These are phyloP conservation scores for Rubus parviflorus DNA, from an alignment of 306 rosid species.

Conservation along the genomic window DNA sequence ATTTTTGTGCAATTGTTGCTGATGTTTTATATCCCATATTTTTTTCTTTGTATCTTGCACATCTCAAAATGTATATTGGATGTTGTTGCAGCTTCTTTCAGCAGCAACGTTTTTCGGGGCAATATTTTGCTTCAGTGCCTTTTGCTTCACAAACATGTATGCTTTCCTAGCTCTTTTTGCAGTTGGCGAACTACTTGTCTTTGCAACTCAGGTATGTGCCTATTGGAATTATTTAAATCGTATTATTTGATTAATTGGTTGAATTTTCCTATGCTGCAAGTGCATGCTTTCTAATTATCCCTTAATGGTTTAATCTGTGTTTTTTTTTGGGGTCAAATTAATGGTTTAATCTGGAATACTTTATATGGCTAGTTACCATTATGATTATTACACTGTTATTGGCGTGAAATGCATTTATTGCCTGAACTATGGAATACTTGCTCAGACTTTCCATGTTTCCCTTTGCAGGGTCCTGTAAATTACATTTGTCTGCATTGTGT, in stretches of 20 bases:
- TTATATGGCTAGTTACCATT: background rate
- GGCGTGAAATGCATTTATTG: background rate
- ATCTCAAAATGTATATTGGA: background rate
- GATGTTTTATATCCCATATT: background rate
- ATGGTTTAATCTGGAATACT: background rate
- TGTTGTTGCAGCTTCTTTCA: constrained; percentile 68
- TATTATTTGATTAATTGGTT: constrained; percentile 17
- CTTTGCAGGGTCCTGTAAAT: constrained; percentile 80
- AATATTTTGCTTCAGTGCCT: constrained; percentile 61
- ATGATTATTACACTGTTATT: background rate
- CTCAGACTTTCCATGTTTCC: constrained; percentile 12
- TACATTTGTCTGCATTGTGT: constrained; percentile 66
- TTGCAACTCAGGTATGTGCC: constrained; percentile 73
- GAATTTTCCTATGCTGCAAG: constrained; percentile 9
- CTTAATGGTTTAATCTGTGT: background rate
- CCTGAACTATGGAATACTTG: background rate
- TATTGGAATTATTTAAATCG: background rate
- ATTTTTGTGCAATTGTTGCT: background rate
- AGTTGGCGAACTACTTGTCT: constrained; percentile 73
- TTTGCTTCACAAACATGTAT: constrained; percentile 68
- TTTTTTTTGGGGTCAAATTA: background rate
- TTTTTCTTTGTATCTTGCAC: background rate
- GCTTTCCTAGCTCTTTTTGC: constrained; percentile 68
- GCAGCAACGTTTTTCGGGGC: constrained; percentile 65
- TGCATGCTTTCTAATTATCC: background rate